phyloP scores from a whole-genome alignment of 257 asterid genomes.

The Petunia axillaris region DNA sequence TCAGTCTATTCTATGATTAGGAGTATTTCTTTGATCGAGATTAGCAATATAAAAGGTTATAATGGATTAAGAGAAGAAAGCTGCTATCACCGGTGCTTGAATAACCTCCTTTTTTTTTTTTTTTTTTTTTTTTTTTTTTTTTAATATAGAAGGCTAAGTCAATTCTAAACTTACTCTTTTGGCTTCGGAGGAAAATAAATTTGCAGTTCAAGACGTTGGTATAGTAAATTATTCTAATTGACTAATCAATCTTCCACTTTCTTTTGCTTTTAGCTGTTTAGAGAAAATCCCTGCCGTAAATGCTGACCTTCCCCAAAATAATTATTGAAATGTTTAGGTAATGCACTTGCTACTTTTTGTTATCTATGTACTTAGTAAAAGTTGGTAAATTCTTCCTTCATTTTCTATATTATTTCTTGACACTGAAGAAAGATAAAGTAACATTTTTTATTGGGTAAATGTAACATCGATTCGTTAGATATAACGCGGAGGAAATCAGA shows the following conservation, averaged over 20 bases:
- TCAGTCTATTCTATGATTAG: too few species aligned
- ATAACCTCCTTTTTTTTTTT: too few species aligned
- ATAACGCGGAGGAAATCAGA: neutral
- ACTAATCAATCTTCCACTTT: neutral
- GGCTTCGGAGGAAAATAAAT: neutral
- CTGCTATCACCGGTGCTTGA: too few species aligned
- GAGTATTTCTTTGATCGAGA: too few species aligned
- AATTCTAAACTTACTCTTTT: neutral
- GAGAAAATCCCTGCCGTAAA: neutral
- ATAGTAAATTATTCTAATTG: conserved; percentile 14
- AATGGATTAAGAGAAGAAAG: too few species aligned
- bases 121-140: too few species aligned
- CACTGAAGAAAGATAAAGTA: neutral
- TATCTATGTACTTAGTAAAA: neutral
- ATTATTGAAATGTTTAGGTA: neutral
- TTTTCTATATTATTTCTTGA: neutral
- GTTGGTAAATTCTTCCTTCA: neutral
- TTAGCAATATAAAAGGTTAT: too few species aligned
- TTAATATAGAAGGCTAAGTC: neutral
- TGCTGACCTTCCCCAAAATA: neutral
- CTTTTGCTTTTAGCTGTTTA: neutral
- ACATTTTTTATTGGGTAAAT: neutral
- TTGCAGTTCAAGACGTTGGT: neutral
- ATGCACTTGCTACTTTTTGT: neutral
- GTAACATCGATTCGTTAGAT: neutral